Percentiles rank a stretch among this genome's conserved stretches.
phyloP scores from a whole-genome alignment of 257 asterid genomes.

The Nicotiana benthamiana region DNA sequence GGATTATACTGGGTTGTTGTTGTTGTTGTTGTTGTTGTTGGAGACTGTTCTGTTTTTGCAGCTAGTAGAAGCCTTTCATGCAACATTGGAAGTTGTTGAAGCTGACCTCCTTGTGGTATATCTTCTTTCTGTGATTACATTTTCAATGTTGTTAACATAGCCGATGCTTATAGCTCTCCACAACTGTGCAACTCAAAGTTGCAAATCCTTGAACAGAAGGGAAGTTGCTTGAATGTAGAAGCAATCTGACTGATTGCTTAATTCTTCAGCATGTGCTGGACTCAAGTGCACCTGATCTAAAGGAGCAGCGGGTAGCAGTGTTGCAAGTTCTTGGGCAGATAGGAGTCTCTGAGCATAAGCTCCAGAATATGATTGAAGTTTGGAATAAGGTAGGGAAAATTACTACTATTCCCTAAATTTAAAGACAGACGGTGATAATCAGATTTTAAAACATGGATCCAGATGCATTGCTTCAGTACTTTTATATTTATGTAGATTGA shows the following conservation, averaged over 20 bases:
- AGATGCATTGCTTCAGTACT: not conserved
- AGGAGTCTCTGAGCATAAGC: conserved; percentile 77
- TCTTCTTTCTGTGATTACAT: conserved; percentile 12
- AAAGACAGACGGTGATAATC: not conserved
- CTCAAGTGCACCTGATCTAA: conserved; percentile 73
- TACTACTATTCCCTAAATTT: not conserved
- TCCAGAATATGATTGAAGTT: conserved; percentile 89
- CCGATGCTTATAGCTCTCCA: not conserved
- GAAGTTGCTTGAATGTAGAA: not conserved
- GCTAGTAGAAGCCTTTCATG: conserved; percentile 96
- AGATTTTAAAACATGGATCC: not conserved
- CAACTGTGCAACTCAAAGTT: not conserved
- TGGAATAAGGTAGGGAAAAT: conserved; percentile 66
- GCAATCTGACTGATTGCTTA: not conserved
- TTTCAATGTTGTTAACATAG: not conserved
- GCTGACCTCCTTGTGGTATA: conserved; percentile 96
- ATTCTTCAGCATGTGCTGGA: conserved; percentile 82
- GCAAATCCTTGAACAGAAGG: not conserved
- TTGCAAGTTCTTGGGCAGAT: conserved; percentile 71
- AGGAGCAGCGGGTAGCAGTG: conserved; percentile 69
- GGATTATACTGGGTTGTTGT: too few species aligned
- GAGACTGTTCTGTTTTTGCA: conserved; percentile 22
- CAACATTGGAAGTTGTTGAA: conserved; percentile 93
- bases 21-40: too few species aligned
- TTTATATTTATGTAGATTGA: conserved; percentile 45